Evolutionary conservation across 352 stramenopile species (phyloP).

Genomic region (Pythium inflatum): DNA sequence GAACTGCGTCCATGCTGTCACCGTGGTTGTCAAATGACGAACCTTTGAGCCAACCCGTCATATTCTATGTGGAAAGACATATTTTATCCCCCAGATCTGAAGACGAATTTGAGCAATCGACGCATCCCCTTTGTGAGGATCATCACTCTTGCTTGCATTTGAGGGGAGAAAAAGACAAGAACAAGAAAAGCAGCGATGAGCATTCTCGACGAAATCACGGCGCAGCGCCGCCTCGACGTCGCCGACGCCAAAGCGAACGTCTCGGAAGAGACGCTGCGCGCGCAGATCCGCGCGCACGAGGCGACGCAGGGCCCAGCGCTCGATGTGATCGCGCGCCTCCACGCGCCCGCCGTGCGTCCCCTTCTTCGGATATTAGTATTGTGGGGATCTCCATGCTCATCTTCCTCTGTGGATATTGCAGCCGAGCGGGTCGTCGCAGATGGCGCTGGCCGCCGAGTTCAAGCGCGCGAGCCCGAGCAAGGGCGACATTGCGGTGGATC

Average conservation of each 20-base stretch:
- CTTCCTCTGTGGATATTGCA: too few species aligned
- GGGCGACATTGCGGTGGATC: slow-evolving; percentile 91
- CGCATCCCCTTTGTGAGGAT: too few species aligned
- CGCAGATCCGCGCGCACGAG: slow-evolving; percentile 85
- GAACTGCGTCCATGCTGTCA: too few species aligned
- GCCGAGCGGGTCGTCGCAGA: slow-evolving; percentile 61
- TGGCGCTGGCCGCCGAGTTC: slow-evolving; percentile 98
- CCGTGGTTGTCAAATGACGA: too few species aligned
- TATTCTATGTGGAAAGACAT: background rate
- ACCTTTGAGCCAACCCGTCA: too few species aligned
- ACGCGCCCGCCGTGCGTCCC: slow-evolving; percentile 68
- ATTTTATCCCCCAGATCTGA: background rate
- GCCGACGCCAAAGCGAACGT: slow-evolving; percentile 54
- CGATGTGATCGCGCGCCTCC: slow-evolving; percentile 82
- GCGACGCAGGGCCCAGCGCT: slow-evolving; percentile 79
- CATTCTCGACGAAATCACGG: slow-evolving; percentile 82
- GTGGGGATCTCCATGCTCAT: too few species aligned
- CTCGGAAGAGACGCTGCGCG: slow-evolving; percentile 53
- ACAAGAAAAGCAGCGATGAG: slow-evolving; percentile 42
- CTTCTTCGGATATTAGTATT: too few species aligned
- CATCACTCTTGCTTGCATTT: background rate
- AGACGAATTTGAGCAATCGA: background rate
- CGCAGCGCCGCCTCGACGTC: slow-evolving; percentile 71
- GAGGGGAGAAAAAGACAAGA: background rate
- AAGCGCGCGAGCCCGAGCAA: slow-evolving; percentile 98